Base-by-base conservation (phyloP, 495 filamentous ascomycete species). In the Annulohypoxylon maeteangense region DNA sequence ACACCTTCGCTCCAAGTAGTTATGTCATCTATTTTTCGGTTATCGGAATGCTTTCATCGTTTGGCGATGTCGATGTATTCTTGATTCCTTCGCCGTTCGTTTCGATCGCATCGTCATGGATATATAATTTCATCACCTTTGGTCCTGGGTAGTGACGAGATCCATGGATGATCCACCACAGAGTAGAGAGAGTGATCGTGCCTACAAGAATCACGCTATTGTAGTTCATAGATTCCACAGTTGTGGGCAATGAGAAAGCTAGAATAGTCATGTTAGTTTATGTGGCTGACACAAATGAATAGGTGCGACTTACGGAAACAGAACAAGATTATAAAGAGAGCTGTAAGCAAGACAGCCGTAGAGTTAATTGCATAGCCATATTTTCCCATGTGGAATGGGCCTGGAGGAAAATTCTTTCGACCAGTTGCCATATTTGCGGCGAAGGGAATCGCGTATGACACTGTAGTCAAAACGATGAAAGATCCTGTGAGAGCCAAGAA, bases 371-470 rank as follows among this genome's bases (percentile, higher is more conserved):
- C 62, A 55, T 81, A 90, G 0, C 91, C 93, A 14, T 85, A 74
- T 12, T 76, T 78, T 20, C 88, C 85, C 81, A 97, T 88, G 75
- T 85, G 88, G 79, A 95, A 97, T 4, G 86, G 87, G 0, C 91
- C 93, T 0, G 84, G 83, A 8, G 85, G 83, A 45, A 95, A 87
- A 14, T 88, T 85, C 20, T 84, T 82, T 1, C 93, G 84, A 0
- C 88, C 80, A 0, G 88, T 89, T 16, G 93, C 73, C 6, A 95
- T 68, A 74, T 95, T 90, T 0, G 91, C 91, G 36, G 90, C 82
- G 71, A 97, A 92, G 14, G 92, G 91, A 55, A 90, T 86, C 42
- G 90, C 85, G 71, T 95, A 97, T 0, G 90, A 93, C 2, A 89
- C 77, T 3, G 89, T 91, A 25, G 88, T 88, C 12, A 95, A 83